Evolutionary conservation across 2,329 filamentous ascomycete genomes (phyloP), one percentile per base, ranked within the genome.

Genomic region (Zarea fungicola): DNA sequence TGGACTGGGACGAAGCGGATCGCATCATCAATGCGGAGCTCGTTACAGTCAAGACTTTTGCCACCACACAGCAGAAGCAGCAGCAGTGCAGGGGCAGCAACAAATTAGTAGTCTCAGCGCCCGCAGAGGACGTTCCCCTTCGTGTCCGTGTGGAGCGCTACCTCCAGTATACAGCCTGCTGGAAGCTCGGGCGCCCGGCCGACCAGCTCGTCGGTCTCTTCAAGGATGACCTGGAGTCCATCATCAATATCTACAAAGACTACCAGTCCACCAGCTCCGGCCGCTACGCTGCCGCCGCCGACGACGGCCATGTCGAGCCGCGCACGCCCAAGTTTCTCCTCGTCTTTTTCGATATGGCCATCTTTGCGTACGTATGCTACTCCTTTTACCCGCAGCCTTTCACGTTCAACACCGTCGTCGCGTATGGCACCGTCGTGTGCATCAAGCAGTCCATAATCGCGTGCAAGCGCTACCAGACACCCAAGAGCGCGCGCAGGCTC

Each of bases 331-430:
- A 56, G 26, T 50, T 56, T 26, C 28, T 53, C 14, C 54, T 56
- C 23, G 54, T 56, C 34, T 36, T 49, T 21, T 53, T 55, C 23
- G 55, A 54, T 43, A 36, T 55, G 34, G 48, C 35, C 53, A 52
- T 56, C 18, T 56, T 56, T 31, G 48, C 55, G 29, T 56, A 56
- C 19, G 54, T 55, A 18, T 54, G 53, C 45, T 56, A 55, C 37
- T 56, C 54, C 4, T 56, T 56, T 44, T 56, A 45, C 25, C 47
- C 55, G 5, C 55, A 56, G 46, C 53, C 55, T 3, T 55, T 56
- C 23, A 56, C 55, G 2, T 56, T 56, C 50, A 56, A 55, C 46
- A 56, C 55, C 1, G 53, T 56, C 7, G 53, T 56, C 21, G 55
- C 55, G 6, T 56, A 56, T 31, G 49, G 55, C 32, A 54, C 55